Base-by-base conservation (phyloP, 345 rosid species). In the Linum trigynum region DNA sequence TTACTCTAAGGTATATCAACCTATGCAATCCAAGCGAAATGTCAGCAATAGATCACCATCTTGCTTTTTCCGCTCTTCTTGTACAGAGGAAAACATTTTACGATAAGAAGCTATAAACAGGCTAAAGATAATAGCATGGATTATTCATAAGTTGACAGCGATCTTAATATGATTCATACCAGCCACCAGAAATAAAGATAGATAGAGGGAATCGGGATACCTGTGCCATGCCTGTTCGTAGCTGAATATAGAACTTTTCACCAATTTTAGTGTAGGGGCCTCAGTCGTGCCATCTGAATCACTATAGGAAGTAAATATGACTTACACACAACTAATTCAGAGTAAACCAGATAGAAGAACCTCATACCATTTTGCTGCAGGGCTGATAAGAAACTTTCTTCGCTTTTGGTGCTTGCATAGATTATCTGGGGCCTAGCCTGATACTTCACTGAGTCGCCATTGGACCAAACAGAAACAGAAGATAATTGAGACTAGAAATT, bases 181-280 rank as follows among this genome's bases (percentile, higher is more conserved):
- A 16, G 8, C 39, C 38, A 50, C 53, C 43, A 10, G 59, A 45
- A 57, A 57, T 2, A 45, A 70, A 16, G 37, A 57, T 23, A 35
- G 38, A 55, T 38, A 38, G 45, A 65, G 39, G 51, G 45, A 40
- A 32, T 51, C 57, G 41, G 15, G 23, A 56, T 79, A 92, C 97
- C 97, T 88, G 75, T 94, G 97, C 97, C 99, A 94, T 23, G 99
- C 97, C 82, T 94, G 99, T 77, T 94, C 99, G 62, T 94, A 88
- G 82, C 97, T 86, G 82, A 94, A 94, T 71, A 90, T 77, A 57
- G 99, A 86, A 76, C 97, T 88, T 81, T 90, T 90, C 42, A 94
- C 95, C 60, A 90, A 81, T 75, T 81, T 80, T 74, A 94, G 86
- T 35, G 68, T 64, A 43, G 92, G 82, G 68, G 77, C 81, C 76